Base-by-base conservation (phyloP, 2,329 filamentous ascomycete species). In the Coniochaeta ligniaria region DNA sequence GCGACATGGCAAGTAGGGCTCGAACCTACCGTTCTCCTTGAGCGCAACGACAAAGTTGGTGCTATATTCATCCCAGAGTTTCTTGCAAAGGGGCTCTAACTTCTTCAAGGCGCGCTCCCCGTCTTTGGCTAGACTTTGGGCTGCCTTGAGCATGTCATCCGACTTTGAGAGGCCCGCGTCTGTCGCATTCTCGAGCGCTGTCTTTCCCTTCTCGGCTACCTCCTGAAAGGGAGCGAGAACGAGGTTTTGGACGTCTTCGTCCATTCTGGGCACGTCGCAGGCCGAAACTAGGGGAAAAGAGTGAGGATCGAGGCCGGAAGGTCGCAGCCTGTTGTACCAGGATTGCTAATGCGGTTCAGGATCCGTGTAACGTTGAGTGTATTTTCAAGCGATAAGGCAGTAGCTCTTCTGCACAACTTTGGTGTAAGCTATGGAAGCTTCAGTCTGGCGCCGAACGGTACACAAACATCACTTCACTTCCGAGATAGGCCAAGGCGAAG, bases 191-290 rank as follows among this genome's bases (percentile, higher is more conserved):
- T 75, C 72, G 56, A 78, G 66, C 0, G 82, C 81, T 12, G 66
- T 62, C 36, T 72, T 78, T 35, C 77, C 81, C 72, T 82, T 83
- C 50, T 80, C 77, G 58, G 82, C 76, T 60, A 84, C 77, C 52
- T 84, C 80, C 59, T 71, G 74, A 65, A 84, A 84, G 31, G 81
- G 80, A 38, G 74, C 73, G 31, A 83, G 70, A 41, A 83, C 78
- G 54, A 84, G 76, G 52, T 75, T 72, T 59, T 65, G 60, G 43
- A 67, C 62, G n/a, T 65, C 62, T 63, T 67, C 56, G n/a, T 58
- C 56, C 56, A 58, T 58, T 6, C 2, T 57, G 31, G 35, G 31
- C 24, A 55, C 17, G 50, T 55, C n/a, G 24, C 31, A 33, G n/a
- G 26, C n/a, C 2, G 43, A 12, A 47, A n/a, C 11, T 5, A 31